These are phyloP conservation scores for Debaryomyces singareniensis DNA, from an alignment of 1,139 yeast species.

Conservation along the genomic window DNA sequence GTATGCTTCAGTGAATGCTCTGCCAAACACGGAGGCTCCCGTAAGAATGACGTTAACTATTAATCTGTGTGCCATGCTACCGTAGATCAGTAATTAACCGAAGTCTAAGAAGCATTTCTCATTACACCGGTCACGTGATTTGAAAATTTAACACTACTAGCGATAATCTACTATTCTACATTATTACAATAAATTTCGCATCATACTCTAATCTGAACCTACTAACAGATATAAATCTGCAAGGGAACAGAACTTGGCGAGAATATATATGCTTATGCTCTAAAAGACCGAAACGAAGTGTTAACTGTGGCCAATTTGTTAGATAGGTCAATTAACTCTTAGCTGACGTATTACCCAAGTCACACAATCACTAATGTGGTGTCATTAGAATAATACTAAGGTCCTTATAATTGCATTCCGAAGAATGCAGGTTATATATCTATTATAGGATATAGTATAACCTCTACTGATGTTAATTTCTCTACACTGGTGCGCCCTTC, in stretches of 20 bases:
- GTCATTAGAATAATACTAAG: constrained; percentile 31
- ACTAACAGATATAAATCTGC: constrained; percentile 9
- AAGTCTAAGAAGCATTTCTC: no score
- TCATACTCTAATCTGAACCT: constrained; percentile 38
- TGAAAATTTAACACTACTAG: no score
- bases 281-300: constrained; percentile 77
- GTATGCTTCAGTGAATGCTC: constrained; percentile 96
- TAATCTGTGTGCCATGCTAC: constrained; percentile 76
- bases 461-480: constrained; percentile 59
- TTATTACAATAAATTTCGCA: constrained; percentile 32
- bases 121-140: no score
- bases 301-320: constrained; percentile 59
- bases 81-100: no score
- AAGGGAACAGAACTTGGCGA: constrained; percentile 18
- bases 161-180: no score
- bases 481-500: constrained; percentile 8
- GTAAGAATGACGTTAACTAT: constrained; percentile 85
- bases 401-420: constrained; percentile 46
- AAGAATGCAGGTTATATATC: constrained; percentile 41
- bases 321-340: constrained; percentile 53
- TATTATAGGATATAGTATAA: constrained; percentile 56
- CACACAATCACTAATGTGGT: constrained; percentile 31
- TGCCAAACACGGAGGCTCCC: constrained; percentile 93
- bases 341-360: constrained; percentile 39
- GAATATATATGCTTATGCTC: constrained; percentile 35